Evolutionary conservation across 129 eudicot species (phyloP), one percentile per base, ranked within the genome.

Genomic region (Lactuca sativa): DNA sequence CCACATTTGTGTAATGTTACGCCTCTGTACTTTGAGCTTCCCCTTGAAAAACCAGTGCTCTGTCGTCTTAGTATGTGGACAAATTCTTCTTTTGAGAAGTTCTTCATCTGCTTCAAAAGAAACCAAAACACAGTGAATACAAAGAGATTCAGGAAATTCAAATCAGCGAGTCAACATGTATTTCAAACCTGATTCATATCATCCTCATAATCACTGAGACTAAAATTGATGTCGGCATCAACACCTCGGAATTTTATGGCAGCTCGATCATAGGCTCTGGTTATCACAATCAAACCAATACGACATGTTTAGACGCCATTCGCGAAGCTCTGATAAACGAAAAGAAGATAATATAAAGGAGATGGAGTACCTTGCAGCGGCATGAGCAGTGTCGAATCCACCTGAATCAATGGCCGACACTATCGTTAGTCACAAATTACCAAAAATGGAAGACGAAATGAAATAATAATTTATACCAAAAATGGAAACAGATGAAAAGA

Each of bases 321-420:
- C 9, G 62, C 56, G 9, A 63, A 53, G 10, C 9, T 16, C 8
- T n/a, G 17, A n/a, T 18, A 4, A 66, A 44, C 16, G 21, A 12
- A 44, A 6, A 4, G 17, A 48, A 59, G 38, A 55, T 30, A 11
- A 54, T 16, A 13, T 37, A 17, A 55, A 57, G 30, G 49, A 56
- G 25, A 44, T 61, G 38, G 0, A 34, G 43, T 66, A 88, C 95
- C 95, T 47, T 11, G 52, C 52, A n/a, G 97, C 95, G 34, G 91
- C 85, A 84, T 86, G 97, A 69, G 97, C 95, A 31, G 97, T 90
- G 78, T 90, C 97, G 68, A 90, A 90, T 78, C 97, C 97, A 73
- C 95, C 95, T 88, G 63, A 40, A 72, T 36, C 54, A 44, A 64
- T 56, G 33, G 10, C 71, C 65, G 40, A 48, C n/a, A 82, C 33